Base-by-base conservation (phyloP, 2,329 filamentous ascomycete species). In the Cladosporium oxysporum region DNA sequence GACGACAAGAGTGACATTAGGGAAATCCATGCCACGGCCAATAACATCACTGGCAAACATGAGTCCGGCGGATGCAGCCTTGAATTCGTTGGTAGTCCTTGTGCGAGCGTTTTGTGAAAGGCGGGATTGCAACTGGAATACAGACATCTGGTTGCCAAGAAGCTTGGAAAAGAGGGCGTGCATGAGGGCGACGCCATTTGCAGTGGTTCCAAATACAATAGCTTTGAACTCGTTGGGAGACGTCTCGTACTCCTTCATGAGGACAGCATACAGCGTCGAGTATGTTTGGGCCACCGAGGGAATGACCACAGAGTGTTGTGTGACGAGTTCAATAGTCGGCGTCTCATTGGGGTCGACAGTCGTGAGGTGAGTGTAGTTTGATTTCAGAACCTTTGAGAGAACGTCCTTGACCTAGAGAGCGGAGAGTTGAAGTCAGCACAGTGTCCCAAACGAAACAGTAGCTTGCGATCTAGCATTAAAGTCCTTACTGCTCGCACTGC, bases 1-100 rank as follows among this genome's bases (percentile, higher is more conserved):
- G 90, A 91, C 21, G 88, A 91, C 55, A 87, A 97, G 88, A 76
- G 97, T 93, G 76, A 98, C 98, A 80, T 97, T 97, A 74, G 98
- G 88, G 50, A 99, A 98, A 79, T 99, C 95, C 74, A 98, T 96
- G 64, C 94, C 94, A 72, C 94, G 88, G n/a, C 93, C 93, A 21
- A 98, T 90, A 23, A 95, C 93, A 74, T 96, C 84, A 71, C 81
- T 83, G 26, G 84, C 83, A 64, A 86, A 82, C 69, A 85, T 75
- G 62, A 86, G 80, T 29, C 83, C 84, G 18, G 78, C 76, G 1
- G 77, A 72, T 21, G 80, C 74, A 65, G 81, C 75, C 66, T 80
- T 82, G 77, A 80, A 83, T 47, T 79, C 76, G 37, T 79, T 73
- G 1, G 80, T 82, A 2, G 80, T 82, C 14, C 76, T 73, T 4